Evolutionary conservation across 2,329 filamentous ascomycete genomes (phyloP).

Genomic region (Fusarium annulatum): DNA sequence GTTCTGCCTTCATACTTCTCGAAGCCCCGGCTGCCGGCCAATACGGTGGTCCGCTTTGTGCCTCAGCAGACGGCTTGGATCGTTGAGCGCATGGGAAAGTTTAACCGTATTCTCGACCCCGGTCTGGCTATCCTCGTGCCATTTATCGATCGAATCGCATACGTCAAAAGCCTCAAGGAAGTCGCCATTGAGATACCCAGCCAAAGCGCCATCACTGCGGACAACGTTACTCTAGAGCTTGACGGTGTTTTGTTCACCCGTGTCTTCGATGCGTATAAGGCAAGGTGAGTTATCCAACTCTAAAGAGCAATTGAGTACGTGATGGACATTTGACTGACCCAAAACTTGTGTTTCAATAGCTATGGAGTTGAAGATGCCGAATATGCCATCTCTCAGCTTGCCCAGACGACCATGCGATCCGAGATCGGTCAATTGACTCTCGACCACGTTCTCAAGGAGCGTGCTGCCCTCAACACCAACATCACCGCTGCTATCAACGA

Average conservation of each 20-base stretch:
- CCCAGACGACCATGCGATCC: slow-evolving; percentile 98
- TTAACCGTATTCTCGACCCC: slow-evolving; percentile 91
- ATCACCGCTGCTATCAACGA: slow-evolving; percentile 99
- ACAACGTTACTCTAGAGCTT: slow-evolving; percentile 96
- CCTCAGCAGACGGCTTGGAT: slow-evolving; percentile 99
- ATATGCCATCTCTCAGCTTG: slow-evolving; percentile 97
- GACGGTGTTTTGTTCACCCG: slow-evolving; percentile 96
- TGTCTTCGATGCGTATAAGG: slow-evolving; percentile 98
- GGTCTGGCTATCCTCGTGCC: slow-evolving; percentile 90
- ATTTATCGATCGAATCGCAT: slow-evolving; percentile 94
- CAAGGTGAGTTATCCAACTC: slow-evolving; percentile 70
- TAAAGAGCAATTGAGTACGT: neutral
- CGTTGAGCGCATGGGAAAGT: slow-evolving; percentile 99
- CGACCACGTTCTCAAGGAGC: slow-evolving; percentile 97
- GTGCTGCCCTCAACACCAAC: slow-evolving; percentile 94
- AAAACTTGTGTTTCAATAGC: slow-evolving; percentile 57
- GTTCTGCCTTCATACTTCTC: slow-evolving; percentile 81
- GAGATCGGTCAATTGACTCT: slow-evolving; percentile 97
- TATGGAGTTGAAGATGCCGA: slow-evolving; percentile 99
- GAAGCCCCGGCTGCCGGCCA: slow-evolving; percentile 80
- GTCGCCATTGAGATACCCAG: slow-evolving; percentile 95
- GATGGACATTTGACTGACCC: slow-evolving; percentile 12
- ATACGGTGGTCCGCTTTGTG: slow-evolving; percentile 95
- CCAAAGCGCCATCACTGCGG: slow-evolving; percentile 97
- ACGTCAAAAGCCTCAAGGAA: slow-evolving; percentile 98